Base-by-base conservation (phyloP, 257 asterid species). In the Solanum clarkiae region DNA sequence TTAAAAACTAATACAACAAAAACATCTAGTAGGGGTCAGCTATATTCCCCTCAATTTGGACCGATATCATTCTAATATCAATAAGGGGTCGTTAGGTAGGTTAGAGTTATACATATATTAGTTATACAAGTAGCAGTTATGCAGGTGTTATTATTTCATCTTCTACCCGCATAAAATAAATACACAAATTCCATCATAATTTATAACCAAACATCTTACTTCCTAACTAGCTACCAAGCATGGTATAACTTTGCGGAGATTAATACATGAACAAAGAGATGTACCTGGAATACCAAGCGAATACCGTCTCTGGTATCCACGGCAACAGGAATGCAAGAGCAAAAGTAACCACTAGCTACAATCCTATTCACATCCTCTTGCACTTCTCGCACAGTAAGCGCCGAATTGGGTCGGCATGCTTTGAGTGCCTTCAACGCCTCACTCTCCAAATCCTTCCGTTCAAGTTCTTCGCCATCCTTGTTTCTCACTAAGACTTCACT, bases 261-360 rank as follows among this genome's bases (percentile, higher is more conserved):
- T 5, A 45, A 59, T n/a, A n/a, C 32, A 59, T n/a, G 66, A n/a
- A 59, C 7, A 59, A 18, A 70, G 51, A 18, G 26, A 24, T 62
- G 54, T 92, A 95, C 98, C 99, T 97, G 97, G 89, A 94, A 97
- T 84, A 93, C 91, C 92, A 97, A 90, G 79, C 97, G 93, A 86
- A 97, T 95, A 74, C 99, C 99, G 82, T 97, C 99, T 49, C 98
- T 93, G 13, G 99, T 95, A 87, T 97, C 99, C 18, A 95, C 98
- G 0, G 98, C 99, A 2, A 97, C 97, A 0, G 98, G 99, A 94
- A 94, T 92, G 85, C 98, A 97, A 32, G 99, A 97, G 87, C 89
- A 91, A 88, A 97, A 97, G 85, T 95, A 95, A 0, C 98, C 98
- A 86, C 98, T 97, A 84, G 94, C 94, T 75, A 97, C 91, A 62